Evolutionary conservation across 2,329 filamentous ascomycete genomes (phyloP), one percentile per base, ranked within the genome.

Genomic region (Colletotrichum cuscutae): DNA sequence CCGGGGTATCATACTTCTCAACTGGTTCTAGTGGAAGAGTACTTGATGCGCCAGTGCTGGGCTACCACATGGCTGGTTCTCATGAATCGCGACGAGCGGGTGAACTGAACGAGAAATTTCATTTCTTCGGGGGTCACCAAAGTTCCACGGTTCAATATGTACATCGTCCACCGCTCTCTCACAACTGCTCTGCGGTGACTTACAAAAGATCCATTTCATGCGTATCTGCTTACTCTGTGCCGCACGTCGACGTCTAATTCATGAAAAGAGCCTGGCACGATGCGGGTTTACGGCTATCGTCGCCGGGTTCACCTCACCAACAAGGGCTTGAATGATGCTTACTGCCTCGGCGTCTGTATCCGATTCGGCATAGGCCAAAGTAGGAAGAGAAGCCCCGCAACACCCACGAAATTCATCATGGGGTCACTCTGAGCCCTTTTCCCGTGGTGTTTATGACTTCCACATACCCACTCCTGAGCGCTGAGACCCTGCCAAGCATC

Each of bases 401-500:
- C 37, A 57, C 28, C 49, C 53, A 24, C 37, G 28, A 60, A 60
- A 7, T 56, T 30, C 53, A 22, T 57, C 28, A 13, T 49, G 28
- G 52, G 9, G 35, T 22, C 30, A 49, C 42, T 22, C 22, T n/a
- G 53, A 37, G 15, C 13, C 56, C 6, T 26, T 19, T 52, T 32
- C 8, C n/a, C 54, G 26, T 22, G 19, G 28, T 24, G 9, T 32
- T 30, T 24, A 42, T 12, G 8, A 26, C 28, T 60, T 46, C 56
- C 26, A 24, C 26, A 32, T 19, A 32, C 22, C 19, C 37, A n/a
- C 24, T 15, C n/a, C 37, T 32, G 32, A 70, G 66, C 46, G 42
- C 60, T 61, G 54, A 30, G 54, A 32, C 66, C n/a, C 32, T 70
- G 54, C 66, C 46, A 70, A 65, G 65, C 22, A 32, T 70, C 26